These are phyloP conservation scores for Suhomyces sp. DNA, from an alignment of 805 yeast species.

Conservation along the genomic window DNA sequence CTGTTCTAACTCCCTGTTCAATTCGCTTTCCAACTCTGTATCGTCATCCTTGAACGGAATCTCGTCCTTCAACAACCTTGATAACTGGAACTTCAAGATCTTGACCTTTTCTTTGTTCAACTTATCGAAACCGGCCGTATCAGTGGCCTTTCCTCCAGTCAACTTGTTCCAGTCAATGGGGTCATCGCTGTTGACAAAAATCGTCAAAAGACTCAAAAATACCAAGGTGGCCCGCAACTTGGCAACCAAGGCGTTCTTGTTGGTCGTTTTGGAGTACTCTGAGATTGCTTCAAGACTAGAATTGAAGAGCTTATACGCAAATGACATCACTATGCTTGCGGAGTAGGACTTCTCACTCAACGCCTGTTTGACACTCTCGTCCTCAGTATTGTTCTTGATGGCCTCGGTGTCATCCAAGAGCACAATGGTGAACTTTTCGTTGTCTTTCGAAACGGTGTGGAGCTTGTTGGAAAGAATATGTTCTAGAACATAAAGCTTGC, in stretches of 20 bases:
- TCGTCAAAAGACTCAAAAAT: conserved; percentile 29
- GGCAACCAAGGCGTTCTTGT: conserved; percentile 27
- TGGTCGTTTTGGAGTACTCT: conserved; percentile 19
- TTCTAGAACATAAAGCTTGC: conserved; percentile 69
- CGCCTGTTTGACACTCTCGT: conserved; percentile 45
- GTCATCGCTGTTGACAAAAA: conserved; percentile 24
- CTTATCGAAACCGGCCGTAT: conserved; percentile 23
- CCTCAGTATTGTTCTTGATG: conserved; percentile 44
- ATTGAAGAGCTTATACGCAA: conserved; percentile 37
- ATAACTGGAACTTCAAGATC: conserved; percentile 37
- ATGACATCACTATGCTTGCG: conserved; percentile 27
- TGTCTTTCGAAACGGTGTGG: conserved; percentile 56
- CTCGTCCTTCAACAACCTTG: conserved; percentile 39
- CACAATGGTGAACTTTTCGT: conserved; percentile 57
- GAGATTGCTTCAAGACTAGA: conserved; percentile 28
- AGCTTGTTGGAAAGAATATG: conserved; percentile 58
- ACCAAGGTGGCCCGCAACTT: conserved; percentile 38
- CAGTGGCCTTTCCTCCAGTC: conserved; percentile 33
- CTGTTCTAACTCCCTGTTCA: conserved; percentile 21
- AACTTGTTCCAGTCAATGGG: conserved; percentile 33
- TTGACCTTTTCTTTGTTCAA: conserved; percentile 34
- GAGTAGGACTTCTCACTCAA: conserved; percentile 50
- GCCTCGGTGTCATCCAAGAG: conserved; percentile 72
- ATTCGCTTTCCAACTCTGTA: conserved; percentile 27
- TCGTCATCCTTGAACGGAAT: conserved; percentile 23